phyloP scores from a whole-genome alignment of 371 early-diverging fungal species.

The Nematocida ausubeli region DNA sequence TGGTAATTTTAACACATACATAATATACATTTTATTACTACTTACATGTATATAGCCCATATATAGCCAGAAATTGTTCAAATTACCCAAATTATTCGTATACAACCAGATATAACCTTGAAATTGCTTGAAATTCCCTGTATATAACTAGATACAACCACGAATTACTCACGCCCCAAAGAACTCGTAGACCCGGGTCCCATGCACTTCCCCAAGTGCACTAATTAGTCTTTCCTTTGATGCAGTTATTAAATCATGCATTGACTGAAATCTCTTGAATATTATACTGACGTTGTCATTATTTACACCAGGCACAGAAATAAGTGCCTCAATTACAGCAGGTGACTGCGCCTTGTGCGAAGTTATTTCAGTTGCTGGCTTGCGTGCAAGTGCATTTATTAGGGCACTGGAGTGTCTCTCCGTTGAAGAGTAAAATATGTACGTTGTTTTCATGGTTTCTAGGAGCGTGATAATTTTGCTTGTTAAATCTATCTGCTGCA shows the following conservation, averaged over 20 bases:
- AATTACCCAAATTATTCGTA: too few species aligned
- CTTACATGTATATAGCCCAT: too few species aligned
- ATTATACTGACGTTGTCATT: conserved; percentile 1
- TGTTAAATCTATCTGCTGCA: conserved; percentile 16
- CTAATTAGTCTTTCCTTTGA: conserved; percentile 1
- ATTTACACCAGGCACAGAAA: conserved; percentile 38
- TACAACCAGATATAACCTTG: too few species aligned
- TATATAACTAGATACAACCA: too few species aligned
- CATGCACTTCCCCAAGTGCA: conserved; percentile 13
- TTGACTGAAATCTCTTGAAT: not conserved
- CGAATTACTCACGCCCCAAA: conserved; percentile 21
- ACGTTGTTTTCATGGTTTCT: not conserved
- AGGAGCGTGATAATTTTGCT: conserved; percentile 8
- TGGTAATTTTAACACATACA: too few species aligned
- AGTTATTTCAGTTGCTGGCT: not conserved
- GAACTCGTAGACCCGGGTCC: conserved; percentile 9
- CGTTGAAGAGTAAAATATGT: conserved; percentile 38
- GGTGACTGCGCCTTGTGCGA: not conserved
- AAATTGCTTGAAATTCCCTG: too few species aligned
- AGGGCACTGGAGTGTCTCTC: conserved; percentile 6
- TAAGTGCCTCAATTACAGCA: conserved; percentile 6
- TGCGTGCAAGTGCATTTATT: not conserved
- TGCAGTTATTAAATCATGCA: conserved; percentile 32
- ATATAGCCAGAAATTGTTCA: too few species aligned
- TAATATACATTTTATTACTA: too few species aligned